Percentiles rank a stretch among this genome's conserved stretches.
Conservation (phyloP, 495 filamentous ascomycete genomes). For the Penicillium bialowiezense region DNA sequence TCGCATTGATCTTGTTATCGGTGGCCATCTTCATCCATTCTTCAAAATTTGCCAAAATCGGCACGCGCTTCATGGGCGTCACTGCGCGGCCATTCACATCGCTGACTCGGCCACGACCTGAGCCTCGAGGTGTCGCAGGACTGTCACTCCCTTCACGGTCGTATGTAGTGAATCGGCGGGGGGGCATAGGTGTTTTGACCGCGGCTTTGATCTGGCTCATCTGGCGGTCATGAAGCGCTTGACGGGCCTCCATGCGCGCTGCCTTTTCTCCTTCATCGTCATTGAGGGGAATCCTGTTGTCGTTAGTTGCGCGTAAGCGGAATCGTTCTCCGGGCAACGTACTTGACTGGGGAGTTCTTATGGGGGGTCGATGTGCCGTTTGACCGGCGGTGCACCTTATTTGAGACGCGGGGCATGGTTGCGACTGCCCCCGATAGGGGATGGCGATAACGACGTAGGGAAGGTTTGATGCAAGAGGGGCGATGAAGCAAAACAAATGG, state of each 20-base stretch:
- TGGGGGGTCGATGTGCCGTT: conserved; percentile 55
- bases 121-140: conserved; percentile 60
- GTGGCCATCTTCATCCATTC: conserved; percentile 99
- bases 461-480: conserved; percentile 8
- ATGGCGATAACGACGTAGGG: conserved; percentile 10
- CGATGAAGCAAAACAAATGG: conserved; percentile 21
- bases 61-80: conserved; percentile 95
- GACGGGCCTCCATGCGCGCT: conserved; percentile 79
- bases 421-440: conserved; percentile 30
- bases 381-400: conserved; percentile 48
- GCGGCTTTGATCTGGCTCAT: conserved; percentile 89
- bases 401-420: conserved; percentile 74
- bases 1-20: conserved; percentile 99
- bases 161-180: conserved; percentile 63
- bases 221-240: conserved; percentile 84
- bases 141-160: conserved; percentile 63
- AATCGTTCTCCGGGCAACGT: conserved; percentile 23
- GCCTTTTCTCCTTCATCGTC: conserved; percentile 94
- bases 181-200: conserved; percentile 70
- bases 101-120: conserved; percentile 54
- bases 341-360: conserved; percentile 70
- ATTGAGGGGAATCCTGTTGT: conserved; percentile 76
- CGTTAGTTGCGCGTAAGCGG: conserved; percentile 12
- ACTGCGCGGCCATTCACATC: conserved; percentile 67
- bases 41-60: conserved; percentile 95